phyloP scores from a whole-genome alignment of 2,329 filamentous ascomycete genomes.

The Talaromyces sp. region DNA sequence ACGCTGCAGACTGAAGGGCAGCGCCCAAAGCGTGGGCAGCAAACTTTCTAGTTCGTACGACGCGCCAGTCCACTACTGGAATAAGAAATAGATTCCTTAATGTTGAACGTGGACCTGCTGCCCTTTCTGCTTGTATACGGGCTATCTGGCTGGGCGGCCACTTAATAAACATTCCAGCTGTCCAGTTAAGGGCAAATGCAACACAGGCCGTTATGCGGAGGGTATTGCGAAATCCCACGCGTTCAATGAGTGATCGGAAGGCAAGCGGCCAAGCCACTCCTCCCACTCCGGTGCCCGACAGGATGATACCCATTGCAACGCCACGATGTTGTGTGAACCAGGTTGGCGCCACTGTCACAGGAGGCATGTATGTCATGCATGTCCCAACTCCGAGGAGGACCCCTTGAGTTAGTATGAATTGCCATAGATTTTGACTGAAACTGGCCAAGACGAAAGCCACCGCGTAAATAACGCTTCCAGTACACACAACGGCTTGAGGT shows the following conservation, averaged over 20 bases:
- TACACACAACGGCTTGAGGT: constrained; percentile 31
- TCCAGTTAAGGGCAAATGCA: constrained; percentile 32
- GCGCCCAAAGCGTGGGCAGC: constrained; percentile 39
- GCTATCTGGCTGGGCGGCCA: constrained; percentile 28
- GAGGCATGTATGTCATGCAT: constrained; percentile 41
- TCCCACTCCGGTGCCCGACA: constrained; percentile 42
- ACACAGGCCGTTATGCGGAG: constrained; percentile 38
- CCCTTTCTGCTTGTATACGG: constrained; percentile 21
- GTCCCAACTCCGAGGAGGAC: constrained; percentile 41
- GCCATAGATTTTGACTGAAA: constrained; percentile 37
- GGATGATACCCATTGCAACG: constrained; percentile 44
- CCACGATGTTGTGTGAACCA: constrained; percentile 41
- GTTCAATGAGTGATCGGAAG: constrained; percentile 31
- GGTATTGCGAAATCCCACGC: constrained; percentile 42
- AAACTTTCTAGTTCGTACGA: constrained; percentile 39
- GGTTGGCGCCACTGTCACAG: constrained; percentile 41
- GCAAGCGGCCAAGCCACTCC: constrained; percentile 42
- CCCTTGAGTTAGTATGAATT: constrained; percentile 38
- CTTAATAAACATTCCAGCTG: constrained; percentile 26
- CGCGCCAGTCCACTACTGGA: constrained; percentile 37
- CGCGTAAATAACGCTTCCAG: constrained; percentile 33
- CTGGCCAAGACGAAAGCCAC: constrained; percentile 34
- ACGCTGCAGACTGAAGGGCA: constrained; percentile 42
- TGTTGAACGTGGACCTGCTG: constrained; percentile 13
- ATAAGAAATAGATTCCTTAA: constrained; percentile 23